Evolutionary conservation across 179 eudicot genomes (phyloP), one percentile per base, ranked within the genome.

Genomic region (Silene coronaria): DNA sequence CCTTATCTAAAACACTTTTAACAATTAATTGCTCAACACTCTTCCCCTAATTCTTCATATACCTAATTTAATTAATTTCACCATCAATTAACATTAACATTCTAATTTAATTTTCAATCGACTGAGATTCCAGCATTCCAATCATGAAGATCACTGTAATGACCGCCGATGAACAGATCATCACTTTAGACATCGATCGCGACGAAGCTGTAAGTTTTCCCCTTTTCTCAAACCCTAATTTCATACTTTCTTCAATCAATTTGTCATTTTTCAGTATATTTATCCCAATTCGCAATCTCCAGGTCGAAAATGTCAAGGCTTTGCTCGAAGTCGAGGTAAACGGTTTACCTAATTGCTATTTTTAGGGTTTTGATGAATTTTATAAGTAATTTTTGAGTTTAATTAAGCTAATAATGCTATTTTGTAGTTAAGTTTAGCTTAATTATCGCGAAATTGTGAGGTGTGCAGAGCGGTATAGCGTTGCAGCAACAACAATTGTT

Each of bases 291-390:
- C 58, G 60, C 7, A 42, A 2, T 64, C 8, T 78, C 19, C 87
- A 95, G 98, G 95, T 95, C 69, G 99, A 95, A 81, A 94, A 95
- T 76, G 84, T 95, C 83, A 95, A 95, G 87, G 99, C 99, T 81
- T 81, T 95, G 59, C 93, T 95, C 57, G 99, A 95, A 80, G 97
- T 95, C 65, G 99, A 95, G 97, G 99, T 95, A 16, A 69, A 46
- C 1, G 21, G 16, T 0, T 21, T 42, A 13, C 19, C 28, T 70
- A 17, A 57, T 14, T 11, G 24, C 26, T 4, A 51, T 34, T 46
- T 3, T 16, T 34, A 34, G 42, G 42, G 42, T 93, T 95, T 66
- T 3, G 32, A 28, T 1, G 3, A 28, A 28, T 28, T 28, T 28
- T 1, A 28, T 28, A 3, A 1, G 32, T 28, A 28, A 1, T 28